These are phyloP conservation scores for Neonectria punicea DNA, from an alignment of 2,329 filamentous ascomycete species.

Conservation along the genomic window DNA sequence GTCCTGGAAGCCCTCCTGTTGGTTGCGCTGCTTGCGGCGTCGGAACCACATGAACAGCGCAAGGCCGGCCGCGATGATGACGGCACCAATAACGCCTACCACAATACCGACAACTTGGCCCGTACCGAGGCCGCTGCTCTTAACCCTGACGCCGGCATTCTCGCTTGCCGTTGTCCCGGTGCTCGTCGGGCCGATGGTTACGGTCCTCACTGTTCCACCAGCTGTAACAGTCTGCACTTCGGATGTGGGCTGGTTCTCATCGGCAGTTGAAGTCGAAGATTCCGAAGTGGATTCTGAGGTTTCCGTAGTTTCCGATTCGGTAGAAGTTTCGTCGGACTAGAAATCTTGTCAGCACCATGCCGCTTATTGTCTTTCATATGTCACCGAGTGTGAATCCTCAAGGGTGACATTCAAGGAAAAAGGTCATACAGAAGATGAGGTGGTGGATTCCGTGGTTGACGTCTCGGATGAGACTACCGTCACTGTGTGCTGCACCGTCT, in stretches of 20 bases:
- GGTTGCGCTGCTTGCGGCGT: conserved; percentile 56
- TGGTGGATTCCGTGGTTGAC: conserved; percentile 41
- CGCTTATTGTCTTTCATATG: conserved; percentile 23
- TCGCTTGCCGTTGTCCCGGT: conserved; percentile 33
- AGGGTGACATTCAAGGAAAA: conserved; percentile 32
- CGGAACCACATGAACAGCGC: conserved; percentile 57
- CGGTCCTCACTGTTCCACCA: conserved; percentile 63
- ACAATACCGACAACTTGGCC: conserved; percentile 64
- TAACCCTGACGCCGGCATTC: conserved; percentile 25
- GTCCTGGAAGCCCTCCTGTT: conserved; percentile 55
- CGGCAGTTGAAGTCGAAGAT: not conserved
- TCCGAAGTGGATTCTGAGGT: conserved; percentile 32
- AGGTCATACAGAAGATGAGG: conserved; percentile 53
- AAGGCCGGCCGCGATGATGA: conserved; percentile 52
- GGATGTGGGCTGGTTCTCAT: conserved; percentile 32
- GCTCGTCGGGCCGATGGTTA: conserved; percentile 62
- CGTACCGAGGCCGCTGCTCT: conserved; percentile 50
- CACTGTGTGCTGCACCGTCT: conserved; percentile 50
- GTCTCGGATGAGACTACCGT: conserved; percentile 39
- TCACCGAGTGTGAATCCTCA: conserved; percentile 33
- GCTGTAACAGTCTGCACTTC: conserved; percentile 64
- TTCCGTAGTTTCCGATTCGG: conserved; percentile 8
- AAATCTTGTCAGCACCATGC: conserved; percentile 30
- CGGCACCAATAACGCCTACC: conserved; percentile 59
- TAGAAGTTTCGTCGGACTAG: conserved; percentile 25